Evolutionary conservation across 805 yeast species (phyloP), one percentile per base, ranked within the genome.

Genomic region (Pichia insulana): DNA sequence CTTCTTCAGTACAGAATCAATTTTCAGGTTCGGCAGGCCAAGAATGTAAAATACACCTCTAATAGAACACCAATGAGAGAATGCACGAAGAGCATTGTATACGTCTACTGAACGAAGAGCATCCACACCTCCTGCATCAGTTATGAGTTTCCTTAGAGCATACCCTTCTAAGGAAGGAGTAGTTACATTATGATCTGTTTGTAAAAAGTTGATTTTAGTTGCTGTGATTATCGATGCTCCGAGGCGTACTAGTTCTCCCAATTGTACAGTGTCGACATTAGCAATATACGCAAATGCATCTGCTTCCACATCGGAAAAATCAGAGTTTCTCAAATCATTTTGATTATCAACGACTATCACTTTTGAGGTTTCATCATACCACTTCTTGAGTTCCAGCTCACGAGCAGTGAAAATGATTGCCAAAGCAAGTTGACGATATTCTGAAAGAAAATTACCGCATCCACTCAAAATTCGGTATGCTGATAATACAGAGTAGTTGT

Each of bases 31-130:
- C 65, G 71, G 34, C 59, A 66, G 7, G 2, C 63, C 68, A 38
- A 74, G 50, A 46, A 63, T 64, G 49, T 65, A 59, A 30, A 74
- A 52, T 13, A 72, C 59, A 3, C 77, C 76, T 46, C 67, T 66
- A 40, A 70, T 72, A 42, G 71, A 68, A 22, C 74, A 73, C 79
- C 79, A 74, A 54, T 74, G 78, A 16, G 69, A 70, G 48, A 74
- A 72, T 28, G 74, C 69, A 44, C 74, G 66, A 27, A 74, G 54
- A 0, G 78, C 73, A 26, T 66, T 62, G 44, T 70, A 66, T 26
- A 72, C 70, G 34, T 66, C 71, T 0, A 57, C 59, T 37, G 70
- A 65, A 8, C 54, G 55, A 22, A 72, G 47, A 2, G 53, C 50
- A 3, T 59, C 68, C 5, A 49, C 55, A 7, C 74, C 76, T 44